These are phyloP conservation scores for Claviceps capensis DNA, from an alignment of 2,329 filamentous ascomycete species.

Conservation along the genomic window DNA sequence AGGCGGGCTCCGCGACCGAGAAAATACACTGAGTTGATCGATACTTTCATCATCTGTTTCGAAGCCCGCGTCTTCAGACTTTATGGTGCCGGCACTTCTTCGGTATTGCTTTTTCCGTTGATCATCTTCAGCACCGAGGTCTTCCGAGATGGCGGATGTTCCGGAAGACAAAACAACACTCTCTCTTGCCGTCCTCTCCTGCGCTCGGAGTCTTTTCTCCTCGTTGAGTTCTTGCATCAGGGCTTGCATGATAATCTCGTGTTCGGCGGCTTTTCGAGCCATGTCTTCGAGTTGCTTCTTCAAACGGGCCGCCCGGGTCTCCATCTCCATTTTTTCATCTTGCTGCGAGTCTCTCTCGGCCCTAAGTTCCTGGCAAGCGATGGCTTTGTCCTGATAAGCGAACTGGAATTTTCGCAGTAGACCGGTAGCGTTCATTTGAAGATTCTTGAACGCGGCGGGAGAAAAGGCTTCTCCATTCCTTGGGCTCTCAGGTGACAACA, in stretches of 20 bases:
- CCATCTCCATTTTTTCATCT: slow-evolving; percentile 43
- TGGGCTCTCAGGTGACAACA: slow-evolving; percentile 34
- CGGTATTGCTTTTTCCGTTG: slow-evolving; percentile 28
- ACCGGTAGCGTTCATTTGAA: slow-evolving; percentile 43
- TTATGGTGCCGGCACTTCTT: slow-evolving; percentile 29
- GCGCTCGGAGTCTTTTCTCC: slow-evolving; percentile 33
- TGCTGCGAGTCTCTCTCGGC: slow-evolving; percentile 38
- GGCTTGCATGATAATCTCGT: slow-evolving; percentile 36
- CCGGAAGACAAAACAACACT: slow-evolving; percentile 18
- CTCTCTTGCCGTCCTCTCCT: slow-evolving; percentile 22
- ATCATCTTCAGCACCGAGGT: slow-evolving; percentile 41
- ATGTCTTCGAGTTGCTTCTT: slow-evolving; percentile 48
- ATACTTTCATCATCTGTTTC: slow-evolving; percentile 40
- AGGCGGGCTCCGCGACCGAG: slow-evolving; percentile 44
- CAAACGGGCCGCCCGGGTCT: slow-evolving; percentile 37
- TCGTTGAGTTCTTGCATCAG: slow-evolving; percentile 36
- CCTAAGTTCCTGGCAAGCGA: slow-evolving; percentile 34
- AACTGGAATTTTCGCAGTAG: slow-evolving; percentile 42
- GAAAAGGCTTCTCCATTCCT: slow-evolving; percentile 38
- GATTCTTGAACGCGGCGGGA: slow-evolving; percentile 45
- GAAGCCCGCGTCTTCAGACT: slow-evolving; percentile 26
- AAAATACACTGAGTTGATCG: slow-evolving; percentile 45
- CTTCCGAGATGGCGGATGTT: slow-evolving; percentile 34
- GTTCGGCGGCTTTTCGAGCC: slow-evolving; percentile 37
- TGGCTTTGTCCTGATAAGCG: slow-evolving; percentile 41